Percentiles rank a stretch among this genome's conserved stretches.
Conservation (phyloP, 345 rosid species). For the Capsella bursapastoris region DNA sequence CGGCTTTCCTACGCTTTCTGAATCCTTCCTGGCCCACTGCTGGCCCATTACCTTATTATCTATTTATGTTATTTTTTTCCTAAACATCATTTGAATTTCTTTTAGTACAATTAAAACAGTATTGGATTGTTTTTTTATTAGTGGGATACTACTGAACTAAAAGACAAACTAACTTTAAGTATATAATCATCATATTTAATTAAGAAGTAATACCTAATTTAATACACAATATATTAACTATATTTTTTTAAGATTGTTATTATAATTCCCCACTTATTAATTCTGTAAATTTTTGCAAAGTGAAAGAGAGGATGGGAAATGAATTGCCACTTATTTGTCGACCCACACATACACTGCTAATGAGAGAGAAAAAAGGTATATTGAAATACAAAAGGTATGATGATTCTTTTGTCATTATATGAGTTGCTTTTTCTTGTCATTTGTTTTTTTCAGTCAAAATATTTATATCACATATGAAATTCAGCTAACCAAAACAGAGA, state of each 20-base stretch:
- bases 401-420: constrained; percentile 40
- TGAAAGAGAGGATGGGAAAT: constrained; percentile 14
- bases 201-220: neutral
- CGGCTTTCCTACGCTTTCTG: constrained; percentile 40
- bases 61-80: neutral
- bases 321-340: constrained; percentile 34
- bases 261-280: neutral
- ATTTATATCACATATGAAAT: too few species aligned
- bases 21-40: constrained; percentile 41
- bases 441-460: neutral
- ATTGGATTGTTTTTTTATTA: neutral
- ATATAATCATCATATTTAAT: neutral
- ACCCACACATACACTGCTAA: constrained; percentile 31
- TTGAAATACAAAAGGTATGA: constrained; percentile 3
- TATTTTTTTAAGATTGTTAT: neutral
- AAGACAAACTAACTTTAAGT: neutral
- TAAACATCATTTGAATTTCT: neutral
- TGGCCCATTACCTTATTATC: constrained; percentile 19
- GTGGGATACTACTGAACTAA: neutral
- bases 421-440: constrained; percentile 17
- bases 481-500: too few species aligned
- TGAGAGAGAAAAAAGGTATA: neutral
- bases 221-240: neutral
- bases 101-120: too few species aligned
- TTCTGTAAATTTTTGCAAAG: neutral